A percentile compares a stretch with the other conserved stretches of the same genome.
phyloP scores from a whole-genome alignment of 2,329 filamentous ascomycete genomes.

The Meredithiella fracta region DNA sequence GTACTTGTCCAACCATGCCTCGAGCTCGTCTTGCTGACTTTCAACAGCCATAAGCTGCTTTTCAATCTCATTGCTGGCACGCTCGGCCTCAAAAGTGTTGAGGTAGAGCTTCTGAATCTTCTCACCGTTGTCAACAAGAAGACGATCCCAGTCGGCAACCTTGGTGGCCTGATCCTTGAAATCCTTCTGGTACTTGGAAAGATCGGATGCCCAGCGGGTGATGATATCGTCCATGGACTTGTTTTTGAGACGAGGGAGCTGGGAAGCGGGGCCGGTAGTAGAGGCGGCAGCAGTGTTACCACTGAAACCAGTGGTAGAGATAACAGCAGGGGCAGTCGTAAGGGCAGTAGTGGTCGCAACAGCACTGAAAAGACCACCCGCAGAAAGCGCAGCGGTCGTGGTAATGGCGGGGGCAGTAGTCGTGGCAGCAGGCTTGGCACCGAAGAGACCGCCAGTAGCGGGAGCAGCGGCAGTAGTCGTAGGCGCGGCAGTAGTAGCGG shows the following conservation, averaged over 20 bases:
- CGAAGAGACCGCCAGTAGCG: conserved; percentile 23
- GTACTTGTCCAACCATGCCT: conserved; percentile 76
- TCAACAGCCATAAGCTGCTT: conserved; percentile 79
- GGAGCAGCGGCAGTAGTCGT: conserved; percentile 16
- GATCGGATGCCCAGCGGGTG: conserved; percentile 85
- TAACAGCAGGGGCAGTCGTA: conserved; percentile 16
- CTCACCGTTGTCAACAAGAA: conserved; percentile 82
- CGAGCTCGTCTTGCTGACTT: conserved; percentile 80
- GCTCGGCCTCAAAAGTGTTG: conserved; percentile 83
- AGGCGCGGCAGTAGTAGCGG: conserved; percentile 20
- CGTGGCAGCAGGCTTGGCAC: conserved; percentile 24
- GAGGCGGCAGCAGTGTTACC: conserved; percentile 36
- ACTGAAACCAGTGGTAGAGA: conserved; percentile 21
- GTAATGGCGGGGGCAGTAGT: conserved; percentile 16
- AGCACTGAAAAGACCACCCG: conserved; percentile 4
- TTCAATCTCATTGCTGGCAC: conserved; percentile 85
- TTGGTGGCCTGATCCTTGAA: conserved; percentile 82
- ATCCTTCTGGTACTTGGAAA: conserved; percentile 91
- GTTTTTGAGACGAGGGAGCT: conserved; percentile 83
- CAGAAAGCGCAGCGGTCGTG: conserved; percentile 12
- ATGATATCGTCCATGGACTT: conserved; percentile 99
- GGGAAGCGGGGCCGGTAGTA: conserved; percentile 64
- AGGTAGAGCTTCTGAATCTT: conserved; percentile 90
- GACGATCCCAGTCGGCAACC: conserved; percentile 79
- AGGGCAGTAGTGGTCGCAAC: conserved; percentile 15